These are phyloP conservation scores for Populus pruinosa DNA, from an alignment of 345 rosid genomes.

Conservation along the genomic window DNA sequence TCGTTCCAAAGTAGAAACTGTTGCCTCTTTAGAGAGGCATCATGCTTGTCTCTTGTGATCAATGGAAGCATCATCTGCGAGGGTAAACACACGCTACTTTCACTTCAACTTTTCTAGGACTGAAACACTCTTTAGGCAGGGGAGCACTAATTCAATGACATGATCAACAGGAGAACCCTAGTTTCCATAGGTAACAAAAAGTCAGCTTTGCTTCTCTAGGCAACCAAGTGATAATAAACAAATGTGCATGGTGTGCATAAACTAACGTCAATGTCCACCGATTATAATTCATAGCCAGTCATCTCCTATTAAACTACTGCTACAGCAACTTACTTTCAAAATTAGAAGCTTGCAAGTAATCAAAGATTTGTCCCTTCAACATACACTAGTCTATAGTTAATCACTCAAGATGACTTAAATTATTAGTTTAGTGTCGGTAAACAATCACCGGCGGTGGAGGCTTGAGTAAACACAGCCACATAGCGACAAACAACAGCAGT, in stretches of 20 bases:
- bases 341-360: background rate
- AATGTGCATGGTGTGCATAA: background rate
- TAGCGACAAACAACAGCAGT: constrained; percentile 54
- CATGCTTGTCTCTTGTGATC: background rate
- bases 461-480: constrained; percentile 13
- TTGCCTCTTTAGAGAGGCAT: background rate
- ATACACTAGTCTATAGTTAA: background rate
- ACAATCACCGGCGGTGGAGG: constrained; percentile 25
- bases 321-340: background rate
- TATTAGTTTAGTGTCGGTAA: constrained; percentile 26
- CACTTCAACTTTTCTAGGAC: background rate
- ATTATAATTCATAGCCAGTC: background rate
- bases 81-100: background rate
- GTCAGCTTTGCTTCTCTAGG: background rate
- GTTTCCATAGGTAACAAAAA: background rate
- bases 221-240: background rate
- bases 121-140: background rate
- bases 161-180: background rate
- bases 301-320: background rate
- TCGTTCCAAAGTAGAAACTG: background rate
- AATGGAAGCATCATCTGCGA: background rate
- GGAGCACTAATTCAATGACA: background rate
- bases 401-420: background rate
- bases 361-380: background rate
- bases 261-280: background rate